These are phyloP conservation scores for Flaveria floridana DNA, from an alignment of 140 eudicot genomes.

Conservation along the genomic window DNA sequence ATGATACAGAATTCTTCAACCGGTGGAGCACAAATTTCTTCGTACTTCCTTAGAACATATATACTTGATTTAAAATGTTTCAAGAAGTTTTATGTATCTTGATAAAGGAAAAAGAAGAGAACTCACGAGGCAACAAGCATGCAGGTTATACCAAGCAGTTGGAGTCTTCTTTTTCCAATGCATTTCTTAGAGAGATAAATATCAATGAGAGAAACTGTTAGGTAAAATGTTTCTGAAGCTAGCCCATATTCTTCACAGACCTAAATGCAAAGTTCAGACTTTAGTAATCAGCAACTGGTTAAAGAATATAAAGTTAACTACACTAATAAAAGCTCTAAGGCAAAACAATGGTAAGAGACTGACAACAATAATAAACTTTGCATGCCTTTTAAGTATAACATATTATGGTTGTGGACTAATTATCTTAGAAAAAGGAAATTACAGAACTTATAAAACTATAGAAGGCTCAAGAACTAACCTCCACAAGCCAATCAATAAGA, in stretches of 20 bases:
- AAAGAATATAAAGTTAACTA: neutral
- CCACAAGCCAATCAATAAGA: conserved; percentile 92
- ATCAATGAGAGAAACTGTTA: conserved; percentile 82
- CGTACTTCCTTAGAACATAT: conserved; percentile 60
- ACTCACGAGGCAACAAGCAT: conserved; percentile 95
- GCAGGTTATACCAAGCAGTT: conserved; percentile 88
- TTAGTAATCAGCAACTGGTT: conserved; percentile 14
- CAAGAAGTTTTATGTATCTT: neutral
- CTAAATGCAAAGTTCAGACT: conserved; percentile 38
- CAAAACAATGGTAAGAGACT: too few relatives aligned
- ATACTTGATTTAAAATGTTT: neutral
- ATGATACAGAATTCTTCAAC: conserved; percentile 87
- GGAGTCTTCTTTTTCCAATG: conserved; percentile 71
- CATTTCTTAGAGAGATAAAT: conserved; percentile 60
- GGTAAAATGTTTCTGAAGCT: conserved; percentile 85
- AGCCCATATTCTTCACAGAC: conserved; percentile 78
- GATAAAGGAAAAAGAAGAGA: conserved; percentile 13
- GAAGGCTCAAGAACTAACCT: conserved; percentile 53
- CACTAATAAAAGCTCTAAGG: conserved; percentile 9
- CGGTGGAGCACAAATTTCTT: conserved; percentile 85
- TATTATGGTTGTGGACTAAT: conserved; percentile 1
- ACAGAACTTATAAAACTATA: neutral
- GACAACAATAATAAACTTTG: neutral
- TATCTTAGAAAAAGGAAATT: conserved; percentile 7
- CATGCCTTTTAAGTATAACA: neutral